These are phyloP conservation scores for Cymbopogon citratus DNA, from an alignment of 176 grass and related monocot genomes.

Conservation along the genomic window DNA sequence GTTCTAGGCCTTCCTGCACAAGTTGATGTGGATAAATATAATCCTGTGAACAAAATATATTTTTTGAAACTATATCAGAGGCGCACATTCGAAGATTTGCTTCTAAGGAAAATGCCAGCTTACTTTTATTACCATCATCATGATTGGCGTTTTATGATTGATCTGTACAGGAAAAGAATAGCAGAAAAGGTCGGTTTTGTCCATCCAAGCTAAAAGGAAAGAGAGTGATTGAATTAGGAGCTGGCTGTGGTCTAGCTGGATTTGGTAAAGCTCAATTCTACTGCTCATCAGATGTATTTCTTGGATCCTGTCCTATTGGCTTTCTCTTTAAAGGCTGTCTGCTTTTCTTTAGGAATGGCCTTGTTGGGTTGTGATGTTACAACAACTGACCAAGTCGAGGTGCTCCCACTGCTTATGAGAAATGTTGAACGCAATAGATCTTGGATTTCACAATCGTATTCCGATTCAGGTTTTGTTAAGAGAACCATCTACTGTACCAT, in stretches of 20 bases:
- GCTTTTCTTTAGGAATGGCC: conserved; percentile 68
- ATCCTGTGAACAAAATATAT: neutral
- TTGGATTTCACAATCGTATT: conserved; percentile 62
- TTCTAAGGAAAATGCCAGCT: neutral
- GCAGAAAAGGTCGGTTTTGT: conserved; percentile 87
- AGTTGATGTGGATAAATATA: neutral
- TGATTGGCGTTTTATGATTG: neutral
- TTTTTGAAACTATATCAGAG: neutral
- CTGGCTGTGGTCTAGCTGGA: conserved; percentile 91
- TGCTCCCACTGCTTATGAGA: conserved; percentile 83
- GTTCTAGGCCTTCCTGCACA: neutral
- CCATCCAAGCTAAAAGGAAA: conserved; percentile 85
- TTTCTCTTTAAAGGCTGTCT: neutral
- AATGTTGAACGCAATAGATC: conserved; percentile 84
- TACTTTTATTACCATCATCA: neutral
- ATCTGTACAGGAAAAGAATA: conserved; percentile 77
- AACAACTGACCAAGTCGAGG: conserved; percentile 82
- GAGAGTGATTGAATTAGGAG: conserved; percentile 79
- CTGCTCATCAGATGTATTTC: neutral
- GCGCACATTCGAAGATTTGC: neutral
- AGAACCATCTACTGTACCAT: neutral
- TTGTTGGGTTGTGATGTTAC: conserved; percentile 77
- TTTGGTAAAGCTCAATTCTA: conserved; percentile 43
- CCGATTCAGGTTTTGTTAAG: conserved; percentile 65
- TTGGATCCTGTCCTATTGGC: neutral